Base-by-base conservation (phyloP, 1,284 basidiomycete genomes). In the Bondarzewia mesenterica region DNA sequence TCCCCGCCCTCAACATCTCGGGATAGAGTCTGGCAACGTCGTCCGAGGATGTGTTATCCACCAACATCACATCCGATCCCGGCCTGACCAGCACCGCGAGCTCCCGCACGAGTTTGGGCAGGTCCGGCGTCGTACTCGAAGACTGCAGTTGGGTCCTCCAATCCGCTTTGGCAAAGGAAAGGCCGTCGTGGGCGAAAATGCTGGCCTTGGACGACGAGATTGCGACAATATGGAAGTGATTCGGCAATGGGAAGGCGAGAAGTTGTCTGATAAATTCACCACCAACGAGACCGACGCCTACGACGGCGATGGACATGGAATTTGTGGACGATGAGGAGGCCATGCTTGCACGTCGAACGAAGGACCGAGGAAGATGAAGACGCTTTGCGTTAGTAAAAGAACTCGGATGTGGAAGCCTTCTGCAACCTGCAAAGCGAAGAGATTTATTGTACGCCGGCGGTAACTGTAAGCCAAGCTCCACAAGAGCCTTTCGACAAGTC, bases 1-100 rank as follows among this genome's bases (percentile, higher is more conserved):
- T 78, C 7, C 93, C 93, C 6, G 78, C 77, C 47, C 73, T 70
- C 50, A 99, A 71, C 69, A 95, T 87, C 23, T 72, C 68, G 0
- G 96, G 92, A 66, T 99, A 99, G 52, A 88, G 66, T 22, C 73
- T 71, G 2, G 95, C 95, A 32, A 99, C 80, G 15, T 72, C 73
- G 45, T 94, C 87, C 36, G 89, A 86, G 1, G 93, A 90, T 0
- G 96, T 98, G 65, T 94, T 96, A 69, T 99, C 95, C 50, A 99
- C 87, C 18, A 99, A 66, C 3, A 90, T 85, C 26, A 89, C 84
- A 47, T 77, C 79, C 51, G 75, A 72, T 21, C 67, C 67, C 48
- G 63, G 69, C 41, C 61, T 67, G 45, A 75, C 73, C 46, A 77
- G 63, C 6, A 58, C 60, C 18, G 66, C 63, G 23, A 82, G 70